Evolutionary conservation across 2,329 filamentous ascomycete species (phyloP).

Genomic region (Phoma sp.): DNA sequence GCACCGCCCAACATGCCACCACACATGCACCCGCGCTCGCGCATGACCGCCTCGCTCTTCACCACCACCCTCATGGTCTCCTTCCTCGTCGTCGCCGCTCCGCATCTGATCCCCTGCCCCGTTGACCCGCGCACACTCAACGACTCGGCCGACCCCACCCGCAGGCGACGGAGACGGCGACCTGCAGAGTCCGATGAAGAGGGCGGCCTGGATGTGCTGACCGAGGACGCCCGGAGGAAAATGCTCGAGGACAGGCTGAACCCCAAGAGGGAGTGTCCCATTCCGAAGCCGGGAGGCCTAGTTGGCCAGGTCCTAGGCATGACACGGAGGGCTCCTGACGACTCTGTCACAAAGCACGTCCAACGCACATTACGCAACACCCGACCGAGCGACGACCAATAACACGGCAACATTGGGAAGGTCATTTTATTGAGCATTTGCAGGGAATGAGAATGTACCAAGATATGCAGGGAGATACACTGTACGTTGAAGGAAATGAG

Average conservation of each 20-base stretch:
- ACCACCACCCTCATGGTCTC: constrained; percentile 88
- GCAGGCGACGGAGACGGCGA: constrained; percentile 53
- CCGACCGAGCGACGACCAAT: not conserved
- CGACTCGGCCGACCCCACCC: constrained; percentile 63
- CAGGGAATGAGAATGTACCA: not conserved
- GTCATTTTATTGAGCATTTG: not conserved
- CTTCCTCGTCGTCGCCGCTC: constrained; percentile 90
- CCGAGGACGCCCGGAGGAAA: constrained; percentile 27
- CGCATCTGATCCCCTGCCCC: constrained; percentile 90
- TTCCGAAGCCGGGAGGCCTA: constrained; percentile 86
- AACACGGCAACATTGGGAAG: not conserved
- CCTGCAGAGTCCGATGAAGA: constrained; percentile 32
- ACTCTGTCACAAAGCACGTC: constrained; percentile 14
- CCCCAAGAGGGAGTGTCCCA: constrained; percentile 77
- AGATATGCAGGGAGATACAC: too few relatives aligned
- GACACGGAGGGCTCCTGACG: constrained; percentile 45
- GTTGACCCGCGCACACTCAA: constrained; percentile 77
- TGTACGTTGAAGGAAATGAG: too few relatives aligned
- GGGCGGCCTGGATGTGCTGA: constrained; percentile 29
- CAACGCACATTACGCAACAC: constrained; percentile 8
- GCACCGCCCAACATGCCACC: constrained; percentile 77
- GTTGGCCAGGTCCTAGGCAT: constrained; percentile 80
- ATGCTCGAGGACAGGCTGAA: constrained; percentile 32
- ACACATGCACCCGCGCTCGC: constrained; percentile 89
- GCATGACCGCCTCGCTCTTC: constrained; percentile 93